A percentile compares a stretch with the other conserved stretches of the same genome.
Evolutionary conservation across 1,284 basidiomycete species (phyloP).

Genomic region (Trichosporon ovoides): DNA sequence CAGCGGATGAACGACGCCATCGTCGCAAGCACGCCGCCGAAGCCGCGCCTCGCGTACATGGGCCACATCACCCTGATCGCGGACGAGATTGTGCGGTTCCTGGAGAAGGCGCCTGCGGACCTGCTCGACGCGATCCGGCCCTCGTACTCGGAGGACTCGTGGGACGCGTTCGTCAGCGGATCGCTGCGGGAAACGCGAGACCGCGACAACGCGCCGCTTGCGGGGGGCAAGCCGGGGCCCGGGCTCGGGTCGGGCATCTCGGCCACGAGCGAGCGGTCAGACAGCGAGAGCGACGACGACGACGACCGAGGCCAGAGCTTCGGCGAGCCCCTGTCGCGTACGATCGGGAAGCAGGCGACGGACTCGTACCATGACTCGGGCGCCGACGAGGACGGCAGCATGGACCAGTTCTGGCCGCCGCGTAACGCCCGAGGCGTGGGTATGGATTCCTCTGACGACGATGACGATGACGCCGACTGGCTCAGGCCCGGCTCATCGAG

Average conservation of each 20-base stretch:
- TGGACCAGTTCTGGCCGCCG: slow-evolving; percentile 22
- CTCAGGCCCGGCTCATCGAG: slow-evolving; percentile 29
- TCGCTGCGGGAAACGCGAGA: slow-evolving; percentile 79
- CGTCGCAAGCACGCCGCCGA: slow-evolving; percentile 7
- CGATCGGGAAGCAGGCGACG: slow-evolving; percentile 15
- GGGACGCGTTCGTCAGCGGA: slow-evolving; percentile 80
- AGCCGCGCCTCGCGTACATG: slow-evolving; percentile 85
- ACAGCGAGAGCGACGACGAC: slow-evolving; percentile 32
- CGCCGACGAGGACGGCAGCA: slow-evolving; percentile 27
- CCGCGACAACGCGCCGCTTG: slow-evolving; percentile 70
- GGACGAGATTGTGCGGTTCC: slow-evolving; percentile 50
- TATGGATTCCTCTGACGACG: slow-evolving; percentile 41
- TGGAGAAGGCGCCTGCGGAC: slow-evolving; percentile 75
- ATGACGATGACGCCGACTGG: slow-evolving; percentile 48
- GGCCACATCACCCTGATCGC: slow-evolving; percentile 86
- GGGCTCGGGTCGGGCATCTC: slow-evolving; percentile 15
- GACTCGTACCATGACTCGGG: slow-evolving; percentile 30
- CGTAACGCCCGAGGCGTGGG: slow-evolving; percentile 8
- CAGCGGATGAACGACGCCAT: slow-evolving; percentile 65
- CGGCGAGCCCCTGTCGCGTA: slow-evolving; percentile 41
- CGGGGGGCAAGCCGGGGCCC: slow-evolving; percentile 56
- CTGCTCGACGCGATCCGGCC: slow-evolving; percentile 61
- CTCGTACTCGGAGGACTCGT: slow-evolving; percentile 69
- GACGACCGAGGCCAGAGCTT: slow-evolving; percentile 31
- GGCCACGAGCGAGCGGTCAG: slow-evolving; percentile 16